Evolutionary conservation across 345 rosid species (phyloP).

Genomic region (Eucalyptus cloeziana): DNA sequence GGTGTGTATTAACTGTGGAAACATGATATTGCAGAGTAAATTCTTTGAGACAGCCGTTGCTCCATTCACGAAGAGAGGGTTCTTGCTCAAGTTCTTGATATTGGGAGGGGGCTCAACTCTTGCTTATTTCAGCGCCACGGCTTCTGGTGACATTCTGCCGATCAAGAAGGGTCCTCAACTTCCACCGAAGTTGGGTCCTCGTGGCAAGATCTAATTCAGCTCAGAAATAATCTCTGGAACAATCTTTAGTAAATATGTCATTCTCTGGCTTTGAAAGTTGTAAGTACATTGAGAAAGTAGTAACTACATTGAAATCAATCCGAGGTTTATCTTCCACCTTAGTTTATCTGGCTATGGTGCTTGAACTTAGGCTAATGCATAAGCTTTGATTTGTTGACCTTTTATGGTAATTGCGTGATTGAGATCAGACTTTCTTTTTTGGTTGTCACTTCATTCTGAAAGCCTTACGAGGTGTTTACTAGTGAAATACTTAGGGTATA

Average conservation of each 20-base stretch:
- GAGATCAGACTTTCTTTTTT: neutral
- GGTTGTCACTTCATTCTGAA: neutral
- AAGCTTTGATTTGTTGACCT: neutral
- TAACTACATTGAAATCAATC: neutral
- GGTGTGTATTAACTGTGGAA: neutral
- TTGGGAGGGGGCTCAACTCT: conserved; percentile 76
- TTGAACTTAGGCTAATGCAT: neutral
- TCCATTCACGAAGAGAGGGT: conserved; percentile 93
- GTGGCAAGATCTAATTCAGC: conserved; percentile 62
- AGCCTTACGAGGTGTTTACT: neutral
- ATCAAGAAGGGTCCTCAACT: conserved; percentile 95
- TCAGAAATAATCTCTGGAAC: neutral
- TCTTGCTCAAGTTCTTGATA: conserved; percentile 85
- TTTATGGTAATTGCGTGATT: neutral
- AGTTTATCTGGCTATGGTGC: neutral
- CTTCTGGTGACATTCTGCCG: conserved; percentile 66
- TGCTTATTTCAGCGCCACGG: conserved; percentile 58
- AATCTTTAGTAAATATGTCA: conserved; percentile 1
- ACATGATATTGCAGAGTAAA: conserved; percentile 59
- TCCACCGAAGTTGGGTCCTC: conserved; percentile 82
- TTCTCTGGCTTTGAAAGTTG: neutral
- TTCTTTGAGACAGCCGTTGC: conserved; percentile 91
- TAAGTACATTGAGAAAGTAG: neutral
- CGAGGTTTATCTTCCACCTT: neutral
- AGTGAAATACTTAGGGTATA: neutral